Evolutionary conservation across 331 rosid species (phyloP), one percentile per base, ranked within the genome.

Genomic region (Malus hybrid): DNA sequence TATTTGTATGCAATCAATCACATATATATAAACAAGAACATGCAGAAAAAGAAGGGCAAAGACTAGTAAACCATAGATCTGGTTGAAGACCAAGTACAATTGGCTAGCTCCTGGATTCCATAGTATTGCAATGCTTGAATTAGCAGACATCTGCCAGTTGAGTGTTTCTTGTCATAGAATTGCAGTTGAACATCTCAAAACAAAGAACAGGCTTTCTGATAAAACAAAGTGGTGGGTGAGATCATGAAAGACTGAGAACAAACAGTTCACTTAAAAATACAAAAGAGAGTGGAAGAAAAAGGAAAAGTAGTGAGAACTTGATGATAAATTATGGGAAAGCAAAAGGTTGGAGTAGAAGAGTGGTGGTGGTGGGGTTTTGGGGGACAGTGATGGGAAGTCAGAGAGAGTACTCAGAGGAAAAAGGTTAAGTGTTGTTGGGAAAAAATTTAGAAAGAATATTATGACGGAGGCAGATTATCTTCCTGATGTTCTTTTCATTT

Each of bases 251-350:
- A 36, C 46, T 9, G 46, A 39, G 46, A 39, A 39, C 46, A 39
- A 63, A 63, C 42, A 63, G 42, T 15, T 16, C 9, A 15, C 42
- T 64, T 56, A 9, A 31, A 15, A 50, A 15, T 16, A 31, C 22
- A 64, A 3, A 32, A 36, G 66, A 29, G 42, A 73, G 33, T 18
- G 44, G 73, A 74, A 80, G 56, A 62, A 65, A 78, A 77, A 69
- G 77, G 70, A 63, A 52, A 64, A 69, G 71, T 44, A 65, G 73
- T 31, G 72, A 27, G 80, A 86, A 29, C 54, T 75, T 84, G 88
- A 80, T 83, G 88, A 85, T 82, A 83, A 84, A 85, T 85, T 82
- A 87, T 84, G 87, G 82, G 75, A 87, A 89, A 85, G 87, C 87
- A 80, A 80, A 82, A 87, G 87, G 80, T 63, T 54, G 83, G 71